Base-by-base conservation (phyloP, 2,329 filamentous ascomycete species). In the Aspergillus sp. region DNA sequence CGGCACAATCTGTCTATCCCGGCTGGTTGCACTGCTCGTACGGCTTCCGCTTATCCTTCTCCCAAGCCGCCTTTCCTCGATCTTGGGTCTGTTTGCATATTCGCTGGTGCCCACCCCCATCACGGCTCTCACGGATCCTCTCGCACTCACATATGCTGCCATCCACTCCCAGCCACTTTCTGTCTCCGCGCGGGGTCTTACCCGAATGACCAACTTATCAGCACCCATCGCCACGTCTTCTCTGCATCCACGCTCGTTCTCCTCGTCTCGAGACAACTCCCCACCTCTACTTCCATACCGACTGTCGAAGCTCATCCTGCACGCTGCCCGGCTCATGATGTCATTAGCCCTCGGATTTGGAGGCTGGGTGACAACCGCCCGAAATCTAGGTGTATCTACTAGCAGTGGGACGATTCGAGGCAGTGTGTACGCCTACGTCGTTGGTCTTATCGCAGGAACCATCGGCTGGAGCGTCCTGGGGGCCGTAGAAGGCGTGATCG, bases 381-480 rank as follows among this genome's bases (percentile, higher is more conserved):
- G 90, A 57, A 86, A 88, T 71, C 77, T 96, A 3, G 78, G 81
- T 47, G 77, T 94, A 17, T 54, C 85, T 71, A 51, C 80, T 77
- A 63, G 67, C 51, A 61, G 60, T 45, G 56, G 71, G 50, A 63
- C 63, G 6, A 58, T 87, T 47, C 83, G 83, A 43, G 94, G 94
- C 8, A 96, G 90, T 63, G 79, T 94, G 20, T 99, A 99, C 69
- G 94, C 93, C 2, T 99, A 97, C 66, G 83, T 97, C 1, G 90
- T 99, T 19, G 94, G 92, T 9, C 72, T 99, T 57, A 87, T 97
- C 60, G 94, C 94, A 14, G 90, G 89, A 55, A 91, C 93, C 50
- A 96, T 99, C 61, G 94, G 94, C 7, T 99, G 94, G 86, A 91
- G 90, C 4, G 86, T 97, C 1, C 78, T 99, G 47, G 90, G 91